Base-by-base conservation (phyloP, 768 basidiomycete genomes). In the Amyloporia xantha region DNA sequence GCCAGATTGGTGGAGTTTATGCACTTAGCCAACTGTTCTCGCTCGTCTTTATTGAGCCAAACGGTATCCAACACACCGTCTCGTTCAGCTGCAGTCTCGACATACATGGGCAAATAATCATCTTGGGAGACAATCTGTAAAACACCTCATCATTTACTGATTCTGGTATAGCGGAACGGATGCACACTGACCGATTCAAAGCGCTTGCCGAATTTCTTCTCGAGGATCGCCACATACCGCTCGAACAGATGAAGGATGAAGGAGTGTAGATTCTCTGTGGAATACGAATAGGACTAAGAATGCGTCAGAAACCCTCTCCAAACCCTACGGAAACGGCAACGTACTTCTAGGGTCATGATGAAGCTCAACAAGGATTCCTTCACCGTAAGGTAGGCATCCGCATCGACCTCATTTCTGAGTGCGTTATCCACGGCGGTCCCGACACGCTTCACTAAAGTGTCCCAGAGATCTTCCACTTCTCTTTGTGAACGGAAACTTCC, bases 391-490 rank as follows among this genome's bases (percentile, higher is more conserved):
- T 90, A 95, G 12, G 78, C 74, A 44, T 93, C 91, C 0, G 87
- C 82, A 56, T 94, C 87, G 37, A 72, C 80, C 62, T 92, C 90
- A 9, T 71, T 76, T 45, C 73, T 74, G 44, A 98, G 69, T 1
- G 86, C 80, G n/a, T 71, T 69, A 27, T 86, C 81, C 17, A 98
- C 82, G 1, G 82, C 82, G 23, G 76, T 75, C 2, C 85, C 81
- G 10, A 98, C 73, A 23, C 86, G 78, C 11, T 73, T 65, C 45
- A 93, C 78, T 48, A 97, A 78, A 11, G 81, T 81, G 54, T 95
- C 90, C 95, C 95, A 98, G 9, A 99, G 77, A 49, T 94, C 92
- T 55, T 98, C 93, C 2, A 98, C 85, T 55, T 98, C 92, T 39
- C 83, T 76, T 55, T 85, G 78, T 13, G 87, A 90, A n/a, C 96